Evolutionary conservation across 345 rosid species (phyloP).

Genomic region (Lepidium didymum): DNA sequence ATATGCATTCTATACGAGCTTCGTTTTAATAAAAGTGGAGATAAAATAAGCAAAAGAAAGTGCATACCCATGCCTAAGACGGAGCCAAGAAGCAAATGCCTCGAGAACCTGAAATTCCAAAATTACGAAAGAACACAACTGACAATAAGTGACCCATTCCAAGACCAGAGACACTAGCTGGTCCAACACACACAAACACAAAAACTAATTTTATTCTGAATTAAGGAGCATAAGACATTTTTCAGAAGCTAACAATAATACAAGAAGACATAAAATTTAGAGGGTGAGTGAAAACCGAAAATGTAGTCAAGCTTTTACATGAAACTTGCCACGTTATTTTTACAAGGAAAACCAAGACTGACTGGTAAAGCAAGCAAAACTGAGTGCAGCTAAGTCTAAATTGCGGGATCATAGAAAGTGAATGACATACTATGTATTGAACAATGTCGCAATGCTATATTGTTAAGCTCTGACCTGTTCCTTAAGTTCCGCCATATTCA

Average conservation of each 20-base stretch:
- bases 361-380: neutral
- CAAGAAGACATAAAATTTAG: neutral
- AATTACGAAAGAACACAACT: neutral
- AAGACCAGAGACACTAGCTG: constrained; percentile 13
- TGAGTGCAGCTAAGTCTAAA: neutral
- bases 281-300: neutral
- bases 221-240: neutral
- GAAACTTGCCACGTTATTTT: neutral
- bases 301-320: constrained; percentile 2
- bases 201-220: neutral
- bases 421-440: neutral
- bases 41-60: constrained; percentile 4
- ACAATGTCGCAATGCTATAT: neutral
- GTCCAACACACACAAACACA: neutral
- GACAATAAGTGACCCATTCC: constrained; percentile 9
- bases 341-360: constrained; percentile 1
- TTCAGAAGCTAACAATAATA: constrained; percentile 1
- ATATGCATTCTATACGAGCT: constrained; percentile 1
- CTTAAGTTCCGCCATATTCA: constrained; percentile 67
- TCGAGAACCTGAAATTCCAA: constrained; percentile 77
- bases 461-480: constrained; percentile 65
- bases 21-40: neutral
- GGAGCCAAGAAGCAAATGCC: constrained; percentile 98
- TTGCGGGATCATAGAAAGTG: neutral
- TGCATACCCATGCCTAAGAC: constrained; percentile 77